A percentile compares a stretch with the other conserved stretches of the same genome.
Evolutionary conservation across 1,284 basidiomycete species (phyloP).

Genomic region (Sporisorium sorghi): DNA sequence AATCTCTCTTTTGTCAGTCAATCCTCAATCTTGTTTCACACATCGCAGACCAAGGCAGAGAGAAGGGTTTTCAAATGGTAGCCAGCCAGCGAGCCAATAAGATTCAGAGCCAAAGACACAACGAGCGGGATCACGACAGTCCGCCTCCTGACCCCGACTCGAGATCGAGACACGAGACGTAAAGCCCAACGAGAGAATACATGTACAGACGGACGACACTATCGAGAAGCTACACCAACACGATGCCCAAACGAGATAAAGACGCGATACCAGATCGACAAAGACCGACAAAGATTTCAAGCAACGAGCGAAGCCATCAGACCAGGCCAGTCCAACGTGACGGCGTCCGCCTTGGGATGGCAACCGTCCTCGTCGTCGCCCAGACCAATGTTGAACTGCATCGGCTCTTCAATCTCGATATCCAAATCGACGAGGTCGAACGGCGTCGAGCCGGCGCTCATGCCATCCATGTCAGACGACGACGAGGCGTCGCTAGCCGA

Average conservation of each 20-base stretch:
- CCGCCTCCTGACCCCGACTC: too few relatives aligned
- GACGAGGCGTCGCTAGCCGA: conserved; percentile 15
- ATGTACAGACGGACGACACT: conserved; percentile 23
- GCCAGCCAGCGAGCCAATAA: conserved; percentile 5
- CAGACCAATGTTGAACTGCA: conserved; percentile 38
- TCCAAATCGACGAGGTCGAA: conserved; percentile 52
- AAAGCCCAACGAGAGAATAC: neutral
- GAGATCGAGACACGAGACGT: neutral
- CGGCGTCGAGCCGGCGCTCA: conserved; percentile 41
- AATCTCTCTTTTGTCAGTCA: neutral
- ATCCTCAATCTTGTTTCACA: neutral
- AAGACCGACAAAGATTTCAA: neutral
- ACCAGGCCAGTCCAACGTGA: conserved; percentile 38
- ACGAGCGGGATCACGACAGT: neutral
- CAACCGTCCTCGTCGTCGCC: conserved; percentile 15
- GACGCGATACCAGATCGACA: conserved; percentile 18
- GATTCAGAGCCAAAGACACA: neutral
- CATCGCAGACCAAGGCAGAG: neutral
- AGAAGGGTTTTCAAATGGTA: conserved; percentile 3
- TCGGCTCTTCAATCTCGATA: conserved; percentile 52
- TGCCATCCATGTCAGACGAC: conserved; percentile 14
- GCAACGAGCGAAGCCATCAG: conserved; percentile 36
- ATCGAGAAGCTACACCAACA: neutral
- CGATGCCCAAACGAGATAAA: neutral
- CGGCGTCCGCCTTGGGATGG: conserved; percentile 11